Base-by-base conservation (phyloP, 306 rosid species). In the Lathyrus sativus region DNA sequence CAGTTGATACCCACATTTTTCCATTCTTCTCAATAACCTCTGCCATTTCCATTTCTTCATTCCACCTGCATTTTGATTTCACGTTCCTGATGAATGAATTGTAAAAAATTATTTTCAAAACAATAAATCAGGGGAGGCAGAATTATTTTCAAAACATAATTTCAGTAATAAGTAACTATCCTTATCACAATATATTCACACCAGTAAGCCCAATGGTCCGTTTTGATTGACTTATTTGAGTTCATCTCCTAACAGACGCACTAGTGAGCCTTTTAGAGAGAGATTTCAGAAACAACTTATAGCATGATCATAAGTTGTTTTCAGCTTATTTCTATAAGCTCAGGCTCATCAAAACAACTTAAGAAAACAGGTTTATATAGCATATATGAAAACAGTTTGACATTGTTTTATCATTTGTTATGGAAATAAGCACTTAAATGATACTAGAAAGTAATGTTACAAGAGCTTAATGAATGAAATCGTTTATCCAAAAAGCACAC, bases 1-100 rank as follows among this genome's bases (percentile, higher is more conserved):
- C 96, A 31, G 92, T 83, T 48, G 96, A 82, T 48, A 73, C 86
- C 90, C 91, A 86, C 81, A 79, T 67, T 59, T 81, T 77, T 2
- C 98, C 96, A 80, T 71, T 88, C 39, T 73, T 84, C 78, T 83
- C 87, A 61, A 75, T 46, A 15, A 86, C 78, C 71, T 93, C 85
- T 12, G 91, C 85, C 95, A 90, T 82, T 80, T 79, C 86, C 73
- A 81, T 78, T 46, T 82, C 80, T 15, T 82, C 83, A 58, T 80
- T 65, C 98, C 98, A 93, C 19, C 63, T 41, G 56, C 84, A 79
- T 41, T 45, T 80, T 65, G 89, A 92, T 69, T 78, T 69, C 53
- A 60, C 76, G 0, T 60, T 76, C 83, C 98, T 89, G 44, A 46
- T 31, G 42, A 65, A 31, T 9, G 46, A 53, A 49, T 59, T 19